These are phyloP conservation scores for Nadsonia commutata DNA, from an alignment of 1,139 yeast species.

Conservation along the genomic window DNA sequence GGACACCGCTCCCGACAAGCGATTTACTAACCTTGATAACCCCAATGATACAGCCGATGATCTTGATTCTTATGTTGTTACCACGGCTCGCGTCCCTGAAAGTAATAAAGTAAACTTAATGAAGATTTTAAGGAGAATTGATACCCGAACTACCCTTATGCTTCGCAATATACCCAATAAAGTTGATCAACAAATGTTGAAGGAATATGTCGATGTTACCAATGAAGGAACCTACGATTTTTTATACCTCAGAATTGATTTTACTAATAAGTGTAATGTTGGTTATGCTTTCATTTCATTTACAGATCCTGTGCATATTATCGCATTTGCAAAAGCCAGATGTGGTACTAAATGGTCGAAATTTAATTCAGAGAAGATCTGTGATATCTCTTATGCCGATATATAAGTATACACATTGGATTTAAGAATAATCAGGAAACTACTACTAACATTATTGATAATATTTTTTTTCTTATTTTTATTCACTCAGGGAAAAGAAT, in stretches of 20 bases:
- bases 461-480: slow-evolving; percentile 1
- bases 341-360: slow-evolving; percentile 33
- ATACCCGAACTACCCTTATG: slow-evolving; percentile 34
- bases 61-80: slow-evolving; percentile 11
- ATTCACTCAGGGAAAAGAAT: slow-evolving; percentile 29
- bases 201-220: slow-evolving; percentile 32
- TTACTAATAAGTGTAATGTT: slow-evolving; percentile 33
- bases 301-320: slow-evolving; percentile 28
- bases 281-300: slow-evolving; percentile 40
- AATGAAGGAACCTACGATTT: slow-evolving; percentile 38
- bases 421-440: slow-evolving; percentile 4
- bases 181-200: slow-evolving; percentile 30
- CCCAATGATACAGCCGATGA: background rate
- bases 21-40: background rate
- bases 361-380: slow-evolving; percentile 33
- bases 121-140: slow-evolving; percentile 27
- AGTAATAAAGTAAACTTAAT: slow-evolving; percentile 24
- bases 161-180: slow-evolving; percentile 38
- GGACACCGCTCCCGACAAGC: background rate
- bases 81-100: slow-evolving; percentile 20
- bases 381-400: slow-evolving; percentile 36
- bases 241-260: slow-evolving; percentile 37
- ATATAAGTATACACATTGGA: slow-evolving; percentile 19
- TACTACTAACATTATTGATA: slow-evolving; percentile 5
- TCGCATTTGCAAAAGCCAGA: slow-evolving; percentile 30